Base-by-base conservation (phyloP, 805 yeast genomes). In the Ogataea nakhonphanomensis region DNA sequence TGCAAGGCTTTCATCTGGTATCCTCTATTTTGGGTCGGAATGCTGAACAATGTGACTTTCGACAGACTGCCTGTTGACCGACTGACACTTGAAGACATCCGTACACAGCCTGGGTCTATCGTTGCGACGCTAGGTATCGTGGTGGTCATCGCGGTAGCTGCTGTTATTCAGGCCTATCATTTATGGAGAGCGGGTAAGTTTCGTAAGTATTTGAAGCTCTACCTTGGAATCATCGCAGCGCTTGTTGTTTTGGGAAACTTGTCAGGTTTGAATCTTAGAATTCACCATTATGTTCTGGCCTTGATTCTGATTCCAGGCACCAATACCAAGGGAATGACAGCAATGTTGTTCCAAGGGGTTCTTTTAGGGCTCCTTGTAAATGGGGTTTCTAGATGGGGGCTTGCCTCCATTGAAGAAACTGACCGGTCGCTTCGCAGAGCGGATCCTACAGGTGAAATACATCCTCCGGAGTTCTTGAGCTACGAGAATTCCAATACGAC, bases 321-420 rank as follows among this genome's bases (percentile, higher is more conserved):
- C 30, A 72, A 80, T 3, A 84, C 91, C 0, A 68, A 78, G 48
- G 90, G 93, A 0, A 57, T 75, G 29, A 70, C 85, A 0, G 89
- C 90, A 0, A 68, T 84, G 49, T 52, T 83, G 7, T 83, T 86
- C 55, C 96, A 90, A 58, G 98, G 97, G 2, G 74, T 91, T 1
- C 65, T 91, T 17, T 58, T 87, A 0, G 99, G 97, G 0, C 66
- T 91, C 32, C 71, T 84, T 35, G 69, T 89, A 5, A 83, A 90
- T 15, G 99, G 99, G 0, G 79, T 87, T 1, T 78, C 95, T 0
- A 69, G 95, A 41, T 91, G 99, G 99, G 97, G 93, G 41, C 80
- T 84, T 54, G 97, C 95, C 2, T 80, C 96, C 10, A 78, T 91
- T 41, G 79, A 85, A 1, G 96, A 91, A 55, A 86, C 96, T 0